Base-by-base conservation (phyloP, 768 basidiomycete species). In the Leccinum barrowsii region DNA sequence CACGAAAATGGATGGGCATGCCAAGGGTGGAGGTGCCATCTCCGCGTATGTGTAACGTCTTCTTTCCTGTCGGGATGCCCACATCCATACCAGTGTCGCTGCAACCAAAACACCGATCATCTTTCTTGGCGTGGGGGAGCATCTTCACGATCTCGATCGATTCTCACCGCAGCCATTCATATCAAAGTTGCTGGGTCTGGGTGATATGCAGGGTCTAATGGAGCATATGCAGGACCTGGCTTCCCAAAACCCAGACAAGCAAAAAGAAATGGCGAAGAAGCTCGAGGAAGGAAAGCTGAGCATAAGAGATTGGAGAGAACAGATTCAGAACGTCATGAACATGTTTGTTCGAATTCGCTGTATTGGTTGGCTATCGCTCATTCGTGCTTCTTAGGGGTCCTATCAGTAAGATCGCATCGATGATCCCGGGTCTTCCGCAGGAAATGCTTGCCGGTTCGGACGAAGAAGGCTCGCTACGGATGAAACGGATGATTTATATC, bases 1-100 rank as follows among this genome's bases (percentile, higher is more conserved):
- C 15, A 99, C 97, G 11, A 99, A 99, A 76, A 93, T 99, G 87
- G 97, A 99, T 66, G 97, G 97, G 4, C 97, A 99, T 67, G 97
- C 97, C 1, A 98, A 97, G 72, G 97, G 97, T 56, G 97, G 97
- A 73, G 97, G 97, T 22, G 97, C 97, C 30, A 98, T 99, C 59
- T 99, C 97, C 48, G 96, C 96, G 96, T 98, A 76, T 59, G 94
- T 81, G 21, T 44, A 35, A 30, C 5, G 2, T 2, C 37, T 30
- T 37, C 24, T 46, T 56, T 21, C 7, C 22, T 47, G 10, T 28
- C 32, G 24, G 52, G 19, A n/a, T 56, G 65, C 61, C n/a, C 7
- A n/a, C 34, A 35, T 56, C 35, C 55, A 59, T 53, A 32, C 49
- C 68, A 97, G 95, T 61, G 97, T 99, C 49, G 97, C 97, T n/a